Base-by-base conservation (phyloP, 768 basidiomycete species). In the Tricholoma saponaceum region DNA sequence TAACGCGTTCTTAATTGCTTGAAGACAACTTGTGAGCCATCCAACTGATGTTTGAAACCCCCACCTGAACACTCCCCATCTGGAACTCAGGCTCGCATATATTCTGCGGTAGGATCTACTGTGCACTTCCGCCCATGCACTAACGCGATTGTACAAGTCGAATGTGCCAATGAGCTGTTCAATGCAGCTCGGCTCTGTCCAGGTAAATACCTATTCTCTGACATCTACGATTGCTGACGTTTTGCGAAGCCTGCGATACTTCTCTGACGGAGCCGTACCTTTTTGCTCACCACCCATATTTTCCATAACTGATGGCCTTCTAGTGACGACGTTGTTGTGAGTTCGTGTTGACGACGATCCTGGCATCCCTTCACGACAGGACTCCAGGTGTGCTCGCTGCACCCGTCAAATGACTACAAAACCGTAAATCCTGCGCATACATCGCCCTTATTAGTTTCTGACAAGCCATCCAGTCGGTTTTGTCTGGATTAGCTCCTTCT, bases 351-450 rank as follows among this genome's bases (percentile, higher is more conserved):
- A 13, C 44, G 18, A 37, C 22, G 26, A 18, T 52, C 18, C 37
- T 37, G 20, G 25, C 30, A 6, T 57, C 20, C 28, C 54, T 64
- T 46, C 14, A 26, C 14, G 14, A 18, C 35, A 8, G 22, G 13
- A 25, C 39, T 18, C 28, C 61, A 92, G 89, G 84, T 92, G 25
- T 90, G 86, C 73, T 90, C 89, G 2, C 72, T 94, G 16, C 87
- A 89, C 64, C 92, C 92, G 0, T 86, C 90, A 4, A 94, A 94
- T 67, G 92, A 94, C 70, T 94, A 93, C 73, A 94, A 93, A 75
- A 94, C 92, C 51, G 92, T 89, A 67, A 66, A 77, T 58, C 25
- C 58, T 55, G 51, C 60, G 71, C 77, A 77, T 79, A 74, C 70
- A 74, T 68, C 57, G 59, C 55, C 47, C 20, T 47, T 55, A 60